These are phyloP conservation scores for Oryza officinalis DNA, from an alignment of 176 grass and related monocot genomes.

Conservation along the genomic window DNA sequence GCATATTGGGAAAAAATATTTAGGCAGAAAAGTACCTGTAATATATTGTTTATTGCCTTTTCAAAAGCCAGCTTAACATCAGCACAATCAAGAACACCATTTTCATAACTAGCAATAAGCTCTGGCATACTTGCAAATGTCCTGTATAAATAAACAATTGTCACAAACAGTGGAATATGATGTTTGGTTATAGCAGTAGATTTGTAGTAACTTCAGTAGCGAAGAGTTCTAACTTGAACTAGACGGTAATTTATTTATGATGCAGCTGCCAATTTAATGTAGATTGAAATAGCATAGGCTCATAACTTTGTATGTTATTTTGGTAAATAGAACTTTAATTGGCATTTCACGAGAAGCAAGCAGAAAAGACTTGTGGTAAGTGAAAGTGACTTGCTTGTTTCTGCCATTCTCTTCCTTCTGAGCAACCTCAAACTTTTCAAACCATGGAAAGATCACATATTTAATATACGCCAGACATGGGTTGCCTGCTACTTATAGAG, in stretches of 20 bases:
- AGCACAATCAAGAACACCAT: conserved; percentile 42
- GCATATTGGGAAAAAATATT: too few species aligned
- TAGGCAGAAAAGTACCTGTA: neutral
- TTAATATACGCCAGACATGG: conserved; percentile 59
- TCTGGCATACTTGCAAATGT: conserved; percentile 53
- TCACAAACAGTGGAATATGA: neutral
- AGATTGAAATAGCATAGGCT: too few species aligned
- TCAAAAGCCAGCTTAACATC: conserved; percentile 58
- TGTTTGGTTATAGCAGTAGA: neutral
- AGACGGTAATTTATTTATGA: too few species aligned
- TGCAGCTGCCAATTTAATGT: too few species aligned
- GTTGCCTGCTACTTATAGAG: conserved; percentile 38
- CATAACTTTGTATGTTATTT: too few species aligned
- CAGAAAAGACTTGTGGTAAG: neutral
- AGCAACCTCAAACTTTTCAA: conserved; percentile 48
- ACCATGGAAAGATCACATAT: conserved; percentile 53
- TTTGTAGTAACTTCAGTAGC: neutral
- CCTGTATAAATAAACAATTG: conserved; percentile 20
- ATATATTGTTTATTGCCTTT: conserved; percentile 54
- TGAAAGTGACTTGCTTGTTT: neutral
- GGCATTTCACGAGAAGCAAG: too few species aligned
- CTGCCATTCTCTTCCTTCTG: conserved; percentile 25
- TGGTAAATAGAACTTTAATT: too few species aligned
- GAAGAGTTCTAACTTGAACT: neutral
- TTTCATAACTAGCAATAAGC: conserved; percentile 49